These are phyloP conservation scores for Endoconidiophora polonica DNA, from an alignment of 2,329 filamentous ascomycete species.

Conservation along the genomic window DNA sequence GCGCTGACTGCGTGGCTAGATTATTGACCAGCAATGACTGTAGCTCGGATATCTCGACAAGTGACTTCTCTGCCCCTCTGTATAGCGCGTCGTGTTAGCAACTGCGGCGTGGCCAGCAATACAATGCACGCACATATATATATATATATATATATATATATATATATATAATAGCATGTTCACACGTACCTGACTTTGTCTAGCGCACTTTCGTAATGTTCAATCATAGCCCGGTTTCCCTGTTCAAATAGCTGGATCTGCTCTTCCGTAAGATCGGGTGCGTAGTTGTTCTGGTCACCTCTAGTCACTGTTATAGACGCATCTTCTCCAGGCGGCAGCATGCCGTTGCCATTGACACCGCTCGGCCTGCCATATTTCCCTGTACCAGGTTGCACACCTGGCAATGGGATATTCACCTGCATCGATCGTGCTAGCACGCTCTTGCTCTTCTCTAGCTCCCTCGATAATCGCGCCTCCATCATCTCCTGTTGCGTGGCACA, in stretches of 20 bases:
- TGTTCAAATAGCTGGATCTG: constrained; percentile 87
- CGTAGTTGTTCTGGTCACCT: constrained; percentile 4
- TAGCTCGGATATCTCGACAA: constrained; percentile 82
- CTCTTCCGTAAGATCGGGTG: constrained; percentile 54
- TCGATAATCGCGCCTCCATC: constrained; percentile 76
- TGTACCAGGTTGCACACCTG: constrained; percentile 13
- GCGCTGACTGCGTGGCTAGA: constrained; percentile 67
- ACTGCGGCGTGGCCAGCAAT: neutral
- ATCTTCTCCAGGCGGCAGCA: constrained; percentile 13
- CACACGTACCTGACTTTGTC: constrained; percentile 72
- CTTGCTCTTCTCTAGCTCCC: constrained; percentile 79
- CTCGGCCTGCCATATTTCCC: neutral
- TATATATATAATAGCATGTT: neutral
- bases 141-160: too few relatives aligned
- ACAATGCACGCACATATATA: too few relatives aligned
- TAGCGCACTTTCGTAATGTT: constrained; percentile 84
- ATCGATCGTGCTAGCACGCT: constrained; percentile 59
- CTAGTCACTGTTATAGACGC: constrained; percentile 15
- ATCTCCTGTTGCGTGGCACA: constrained; percentile 69
- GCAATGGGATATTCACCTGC: constrained; percentile 12
- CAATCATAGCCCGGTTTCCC: constrained; percentile 83
- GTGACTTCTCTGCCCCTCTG: constrained; percentile 74
- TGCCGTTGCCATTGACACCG: neutral
- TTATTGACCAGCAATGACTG: constrained; percentile 81
- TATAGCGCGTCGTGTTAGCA: neutral